Conservation (phyloP, 148 eudicot genomes). For the Vaccinium vitisidaea region DNA sequence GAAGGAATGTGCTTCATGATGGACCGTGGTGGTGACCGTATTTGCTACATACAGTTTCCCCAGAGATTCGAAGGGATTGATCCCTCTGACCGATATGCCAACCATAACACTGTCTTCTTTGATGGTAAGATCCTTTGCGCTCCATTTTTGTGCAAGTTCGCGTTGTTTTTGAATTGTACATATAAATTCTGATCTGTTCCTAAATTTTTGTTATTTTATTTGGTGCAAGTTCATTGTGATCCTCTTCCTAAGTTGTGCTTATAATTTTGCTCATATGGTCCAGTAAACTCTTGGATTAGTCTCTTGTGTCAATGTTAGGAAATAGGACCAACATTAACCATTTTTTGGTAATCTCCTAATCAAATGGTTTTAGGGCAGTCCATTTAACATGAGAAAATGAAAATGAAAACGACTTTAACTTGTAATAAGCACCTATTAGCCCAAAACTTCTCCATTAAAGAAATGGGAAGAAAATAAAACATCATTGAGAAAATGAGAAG, state of each 20-base stretch:
- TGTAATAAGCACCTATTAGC: neutral
- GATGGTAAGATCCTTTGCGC: constrained; percentile 42
- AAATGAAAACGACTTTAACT: neutral
- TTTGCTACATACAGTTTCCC: constrained; percentile 86
- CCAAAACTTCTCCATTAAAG: neutral
- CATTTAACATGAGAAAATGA: neutral
- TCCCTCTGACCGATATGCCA: constrained; percentile 92
- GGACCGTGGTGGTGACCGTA: constrained; percentile 94
- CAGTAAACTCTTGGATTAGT: neutral
- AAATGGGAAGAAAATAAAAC: neutral
- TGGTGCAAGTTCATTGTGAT: neutral
- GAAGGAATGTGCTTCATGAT: constrained; percentile 97
- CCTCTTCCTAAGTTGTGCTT: neutral
- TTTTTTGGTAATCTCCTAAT: neutral
- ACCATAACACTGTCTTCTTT: constrained; percentile 90
- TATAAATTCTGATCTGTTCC: neutral
- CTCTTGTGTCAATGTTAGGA: neutral
- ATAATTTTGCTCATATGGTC: neutral
- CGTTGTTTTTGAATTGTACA: neutral
- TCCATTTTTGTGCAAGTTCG: neutral
- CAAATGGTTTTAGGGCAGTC: neutral
- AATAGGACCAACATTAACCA: neutral
- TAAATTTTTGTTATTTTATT: neutral
- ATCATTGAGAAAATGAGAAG: neutral
- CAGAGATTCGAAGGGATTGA: constrained; percentile 93